Base-by-base conservation (phyloP, 306 rosid species). In the Elaeagnus macrophylla region DNA sequence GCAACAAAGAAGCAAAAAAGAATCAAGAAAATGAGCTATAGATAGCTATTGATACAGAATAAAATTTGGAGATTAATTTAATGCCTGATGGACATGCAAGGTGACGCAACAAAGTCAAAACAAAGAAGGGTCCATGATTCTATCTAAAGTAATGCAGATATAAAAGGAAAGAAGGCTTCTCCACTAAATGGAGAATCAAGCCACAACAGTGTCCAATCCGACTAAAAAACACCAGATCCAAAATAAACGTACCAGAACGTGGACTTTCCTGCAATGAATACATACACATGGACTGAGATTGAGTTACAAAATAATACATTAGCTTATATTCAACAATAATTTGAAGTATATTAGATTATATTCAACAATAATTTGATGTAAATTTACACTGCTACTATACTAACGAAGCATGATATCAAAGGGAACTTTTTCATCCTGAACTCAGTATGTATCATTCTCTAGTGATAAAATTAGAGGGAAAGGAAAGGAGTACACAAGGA, bases 231-330 rank as follows among this genome's bases (percentile, higher is more conserved):
- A 72, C 74, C 77, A 78, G 75, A 79, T 77, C 80, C 88, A 25
- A 78, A 67, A 80, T 62, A 71, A 65, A 73, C 50, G 68, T 77
- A 82, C 79, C 81, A 77, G 78, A 63, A 74, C 68, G 69, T 45
- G 80, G 72, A 79, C 71, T 72, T 67, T 59, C 94, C 89, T 83
- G 94, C 86, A 83, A 77, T 69, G 82, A 70, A 80, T 70, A 67
- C 61, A 80, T 70, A 67, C 61, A 81, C 80, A 72, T 43, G 7
- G 6, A 44, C 78, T 75, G 72, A 79, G 90, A 25, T 25, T 25
- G 32, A 25, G 32, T 25, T 25, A 25, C 32, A 25, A 25, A 25
- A 25, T 5, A 25, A 25, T n/a, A n/a, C n/a, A n/a, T n/a, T n/a
- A n/a, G n/a, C n/a, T 1, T 25, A 25, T 25, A 25, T 25, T 25